A percentile compares a stretch with the other conserved stretches of the same genome.
Conservation (phyloP, 2,329 filamentous ascomycete genomes). For the Aspergillus caelatus region DNA sequence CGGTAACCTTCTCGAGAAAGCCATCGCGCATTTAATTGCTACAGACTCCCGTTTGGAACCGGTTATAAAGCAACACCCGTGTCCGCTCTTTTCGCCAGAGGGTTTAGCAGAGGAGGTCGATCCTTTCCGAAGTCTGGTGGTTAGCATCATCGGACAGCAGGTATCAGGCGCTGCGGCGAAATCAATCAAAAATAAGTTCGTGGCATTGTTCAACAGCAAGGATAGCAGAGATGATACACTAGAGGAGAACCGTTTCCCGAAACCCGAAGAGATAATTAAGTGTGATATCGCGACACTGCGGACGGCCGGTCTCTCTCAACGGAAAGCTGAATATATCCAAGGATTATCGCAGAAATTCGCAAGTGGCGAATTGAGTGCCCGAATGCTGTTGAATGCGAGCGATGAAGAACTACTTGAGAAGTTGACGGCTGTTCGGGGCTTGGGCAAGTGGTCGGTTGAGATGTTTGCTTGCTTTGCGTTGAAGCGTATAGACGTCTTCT, state of each 20-base stretch:
- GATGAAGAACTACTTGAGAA: slow-evolving; percentile 85
- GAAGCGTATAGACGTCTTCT: slow-evolving; percentile 93
- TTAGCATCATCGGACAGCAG: slow-evolving; percentile 93
- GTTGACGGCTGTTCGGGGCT: slow-evolving; percentile 80
- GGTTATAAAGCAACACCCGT: slow-evolving; percentile 74
- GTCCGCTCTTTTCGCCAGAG: slow-evolving; percentile 76
- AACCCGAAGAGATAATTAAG: slow-evolving; percentile 70
- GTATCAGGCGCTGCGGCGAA: slow-evolving; percentile 90
- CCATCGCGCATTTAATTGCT: slow-evolving; percentile 71
- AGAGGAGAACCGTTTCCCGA: slow-evolving; percentile 62
- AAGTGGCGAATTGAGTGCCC: slow-evolving; percentile 71
- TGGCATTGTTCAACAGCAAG: slow-evolving; percentile 66
- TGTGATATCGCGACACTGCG: slow-evolving; percentile 70
- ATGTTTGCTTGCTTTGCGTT: slow-evolving; percentile 98
- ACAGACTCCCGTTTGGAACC: slow-evolving; percentile 72
- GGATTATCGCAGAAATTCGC: slow-evolving; percentile 83
- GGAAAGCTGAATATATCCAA: slow-evolving; percentile 93
- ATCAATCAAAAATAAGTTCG: slow-evolving; percentile 84
- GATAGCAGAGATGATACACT: slow-evolving; percentile 18
- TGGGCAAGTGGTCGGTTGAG: slow-evolving; percentile 90
- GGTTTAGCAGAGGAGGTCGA: slow-evolving; percentile 84
- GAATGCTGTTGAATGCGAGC: slow-evolving; percentile 73
- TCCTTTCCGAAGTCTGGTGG: slow-evolving; percentile 80
- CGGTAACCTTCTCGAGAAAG: slow-evolving; percentile 72
- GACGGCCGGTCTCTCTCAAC: slow-evolving; percentile 84